A percentile compares a stretch with the other conserved stretches of the same genome.
Conservation (phyloP, 306 rosid genomes). For the Quercus ilex region DNA sequence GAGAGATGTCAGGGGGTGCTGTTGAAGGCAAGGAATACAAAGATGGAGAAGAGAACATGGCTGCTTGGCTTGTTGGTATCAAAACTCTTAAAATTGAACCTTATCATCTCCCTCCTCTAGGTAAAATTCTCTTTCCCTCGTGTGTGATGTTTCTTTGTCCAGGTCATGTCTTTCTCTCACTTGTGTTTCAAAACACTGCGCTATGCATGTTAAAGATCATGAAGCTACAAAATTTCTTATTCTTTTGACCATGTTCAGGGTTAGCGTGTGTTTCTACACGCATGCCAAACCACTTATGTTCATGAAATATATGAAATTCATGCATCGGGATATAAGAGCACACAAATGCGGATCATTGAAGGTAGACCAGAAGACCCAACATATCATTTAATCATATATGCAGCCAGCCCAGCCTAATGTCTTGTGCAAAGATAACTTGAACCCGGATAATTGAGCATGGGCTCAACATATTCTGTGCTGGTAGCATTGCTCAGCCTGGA, state of each 20-base stretch:
- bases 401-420: too few species aligned
- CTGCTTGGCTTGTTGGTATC: conserved; percentile 31
- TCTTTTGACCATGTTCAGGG: too few species aligned
- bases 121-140: not conserved
- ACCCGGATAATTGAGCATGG: too few species aligned
- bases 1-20: conserved; percentile 11
- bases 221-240: too few species aligned
- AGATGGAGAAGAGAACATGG: conserved; percentile 25
- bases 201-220: too few species aligned
- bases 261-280: too few species aligned
- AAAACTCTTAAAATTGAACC: conserved; percentile 16
- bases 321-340: not conserved
- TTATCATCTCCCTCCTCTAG: conserved; percentile 21
- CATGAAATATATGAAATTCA: not conserved
- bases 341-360: not conserved
- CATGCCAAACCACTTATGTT: too few species aligned
- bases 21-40: not conserved
- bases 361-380: not conserved
- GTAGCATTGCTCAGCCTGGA: too few species aligned
- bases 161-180: not conserved
- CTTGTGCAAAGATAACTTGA: too few species aligned
- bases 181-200: not conserved
- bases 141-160: not conserved
- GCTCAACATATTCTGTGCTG: too few species aligned
- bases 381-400: too few species aligned